phyloP scores from a whole-genome alignment of 2,329 filamentous ascomycete species.

The Massarina eburnea region DNA sequence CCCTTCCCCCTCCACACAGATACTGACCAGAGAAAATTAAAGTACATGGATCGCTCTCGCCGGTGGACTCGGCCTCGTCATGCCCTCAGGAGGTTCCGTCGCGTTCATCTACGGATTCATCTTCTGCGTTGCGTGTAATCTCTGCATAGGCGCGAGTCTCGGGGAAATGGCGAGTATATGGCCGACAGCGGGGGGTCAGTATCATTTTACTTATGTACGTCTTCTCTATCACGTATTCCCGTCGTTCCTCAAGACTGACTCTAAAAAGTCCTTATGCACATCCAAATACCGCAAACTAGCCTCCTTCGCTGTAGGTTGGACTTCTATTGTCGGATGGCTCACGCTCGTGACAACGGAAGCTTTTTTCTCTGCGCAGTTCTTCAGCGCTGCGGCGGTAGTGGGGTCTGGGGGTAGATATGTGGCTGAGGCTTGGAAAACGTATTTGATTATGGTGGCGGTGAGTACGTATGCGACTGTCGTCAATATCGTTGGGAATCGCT shows the following conservation, averaged over 20 bases:
- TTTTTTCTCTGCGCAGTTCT: slow-evolving; percentile 50
- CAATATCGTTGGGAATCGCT: slow-evolving; percentile 48
- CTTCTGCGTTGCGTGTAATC: slow-evolving; percentile 50
- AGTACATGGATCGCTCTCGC: slow-evolving; percentile 48
- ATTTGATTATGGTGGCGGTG: slow-evolving; percentile 48
- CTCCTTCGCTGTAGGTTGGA: slow-evolving; percentile 51
- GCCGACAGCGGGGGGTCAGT: slow-evolving; percentile 52
- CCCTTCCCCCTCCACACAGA: neutral
- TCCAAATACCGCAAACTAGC: slow-evolving; percentile 44
- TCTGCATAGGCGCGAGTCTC: slow-evolving; percentile 47
- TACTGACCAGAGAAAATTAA: neutral
- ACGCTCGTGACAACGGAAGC: slow-evolving; percentile 48
- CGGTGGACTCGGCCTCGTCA: slow-evolving; percentile 45
- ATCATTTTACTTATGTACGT: neutral
- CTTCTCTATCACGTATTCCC: no score
- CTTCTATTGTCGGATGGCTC: slow-evolving; percentile 52
- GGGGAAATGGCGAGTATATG: slow-evolving; percentile 50
- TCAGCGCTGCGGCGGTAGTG: slow-evolving; percentile 47
- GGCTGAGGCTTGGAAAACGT: slow-evolving; percentile 45
- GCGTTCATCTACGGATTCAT: slow-evolving; percentile 51
- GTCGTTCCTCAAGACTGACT: slow-evolving; percentile 39
- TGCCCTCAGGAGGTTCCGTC: slow-evolving; percentile 41
- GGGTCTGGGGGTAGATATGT: slow-evolving; percentile 44
- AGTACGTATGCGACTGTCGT: slow-evolving; percentile 41
- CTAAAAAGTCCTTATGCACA: slow-evolving; percentile 46